Conservation (phyloP, 805 yeast genomes). For the Monosporozyma servazzii region DNA sequence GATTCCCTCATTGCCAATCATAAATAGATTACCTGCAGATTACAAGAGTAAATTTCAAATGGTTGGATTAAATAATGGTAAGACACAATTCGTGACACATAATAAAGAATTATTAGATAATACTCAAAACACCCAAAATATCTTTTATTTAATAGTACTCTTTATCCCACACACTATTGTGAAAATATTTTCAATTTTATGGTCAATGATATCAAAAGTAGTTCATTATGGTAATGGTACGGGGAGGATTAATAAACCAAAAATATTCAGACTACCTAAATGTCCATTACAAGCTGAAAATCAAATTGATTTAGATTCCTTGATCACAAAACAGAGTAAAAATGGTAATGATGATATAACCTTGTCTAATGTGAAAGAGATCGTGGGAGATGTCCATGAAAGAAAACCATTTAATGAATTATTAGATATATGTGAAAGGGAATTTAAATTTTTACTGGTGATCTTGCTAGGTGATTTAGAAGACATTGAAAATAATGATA, state of each 20-base stretch:
- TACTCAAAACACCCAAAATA: neutral
- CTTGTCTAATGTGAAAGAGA: neutral
- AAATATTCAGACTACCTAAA: conserved; percentile 15
- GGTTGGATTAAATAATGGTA: conserved; percentile 17
- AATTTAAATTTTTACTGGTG: conserved; percentile 44
- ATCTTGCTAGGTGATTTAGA: conserved; percentile 38
- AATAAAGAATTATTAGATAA: neutral
- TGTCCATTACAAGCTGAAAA: conserved; percentile 12
- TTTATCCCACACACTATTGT: conserved; percentile 44
- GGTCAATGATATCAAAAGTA: conserved; percentile 1
- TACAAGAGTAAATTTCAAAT: conserved; percentile 18
- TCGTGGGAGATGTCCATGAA: conserved; percentile 5
- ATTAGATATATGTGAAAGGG: conserved; percentile 31
- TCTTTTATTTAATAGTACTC: conserved; percentile 35
- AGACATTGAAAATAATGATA: conserved; percentile 9
- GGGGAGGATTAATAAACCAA: conserved; percentile 2
- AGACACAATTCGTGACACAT: neutral
- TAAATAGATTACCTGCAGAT: conserved; percentile 28
- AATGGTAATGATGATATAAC: conserved; percentile 3
- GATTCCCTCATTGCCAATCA: conserved; percentile 21
- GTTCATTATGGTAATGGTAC: neutral
- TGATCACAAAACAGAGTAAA: neutral
- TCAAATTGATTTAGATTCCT: conserved; percentile 7
- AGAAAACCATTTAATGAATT: conserved; percentile 36
- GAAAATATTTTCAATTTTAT: conserved; percentile 13